Evolutionary conservation across 1,284 basidiomycete species (phyloP).

Genomic region (Amanita bisporigera): DNA sequence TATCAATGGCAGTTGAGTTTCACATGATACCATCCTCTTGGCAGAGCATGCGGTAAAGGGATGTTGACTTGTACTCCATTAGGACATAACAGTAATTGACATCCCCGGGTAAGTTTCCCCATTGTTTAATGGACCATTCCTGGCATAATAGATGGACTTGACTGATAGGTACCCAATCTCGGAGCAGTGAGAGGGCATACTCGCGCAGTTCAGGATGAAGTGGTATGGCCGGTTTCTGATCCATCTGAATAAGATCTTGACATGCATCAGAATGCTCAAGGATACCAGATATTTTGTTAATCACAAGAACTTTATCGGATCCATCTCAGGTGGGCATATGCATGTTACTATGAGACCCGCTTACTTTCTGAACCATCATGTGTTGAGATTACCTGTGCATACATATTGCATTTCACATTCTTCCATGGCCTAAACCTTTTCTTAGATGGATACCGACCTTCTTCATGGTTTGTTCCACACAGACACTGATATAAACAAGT

Average conservation of each 20-base stretch:
- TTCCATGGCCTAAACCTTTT: conserved; percentile 24
- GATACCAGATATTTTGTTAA: conserved; percentile 29
- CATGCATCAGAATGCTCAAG: conserved; percentile 27
- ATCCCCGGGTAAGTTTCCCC: conserved; percentile 22
- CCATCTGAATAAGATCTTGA: conserved; percentile 20
- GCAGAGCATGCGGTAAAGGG: conserved; percentile 28
- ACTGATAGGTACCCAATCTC: conserved; percentile 20
- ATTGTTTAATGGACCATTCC: conserved; percentile 20
- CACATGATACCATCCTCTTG: conserved; percentile 24
- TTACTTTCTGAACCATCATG: conserved; percentile 18
- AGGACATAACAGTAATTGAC: conserved; percentile 18
- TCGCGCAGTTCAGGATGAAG: conserved; percentile 23
- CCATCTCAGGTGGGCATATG: conserved; percentile 9
- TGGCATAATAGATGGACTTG: conserved; percentile 20
- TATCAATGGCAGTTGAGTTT: conserved; percentile 25
- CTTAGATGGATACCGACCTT: conserved; percentile 18
- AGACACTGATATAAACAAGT: conserved; percentile 23
- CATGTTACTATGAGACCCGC: conserved; percentile 8
- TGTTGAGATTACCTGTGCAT: conserved; percentile 15
- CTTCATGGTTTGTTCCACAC: conserved; percentile 16
- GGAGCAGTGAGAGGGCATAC: conserved; percentile 23
- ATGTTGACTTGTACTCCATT: conserved; percentile 21
- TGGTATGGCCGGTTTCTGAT: conserved; percentile 20
- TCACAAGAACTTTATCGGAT: conserved; percentile 16
- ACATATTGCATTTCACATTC: conserved; percentile 24